Conservation (phyloP, 1,284 basidiomycete genomes). For the Tilletia walkeri region DNA sequence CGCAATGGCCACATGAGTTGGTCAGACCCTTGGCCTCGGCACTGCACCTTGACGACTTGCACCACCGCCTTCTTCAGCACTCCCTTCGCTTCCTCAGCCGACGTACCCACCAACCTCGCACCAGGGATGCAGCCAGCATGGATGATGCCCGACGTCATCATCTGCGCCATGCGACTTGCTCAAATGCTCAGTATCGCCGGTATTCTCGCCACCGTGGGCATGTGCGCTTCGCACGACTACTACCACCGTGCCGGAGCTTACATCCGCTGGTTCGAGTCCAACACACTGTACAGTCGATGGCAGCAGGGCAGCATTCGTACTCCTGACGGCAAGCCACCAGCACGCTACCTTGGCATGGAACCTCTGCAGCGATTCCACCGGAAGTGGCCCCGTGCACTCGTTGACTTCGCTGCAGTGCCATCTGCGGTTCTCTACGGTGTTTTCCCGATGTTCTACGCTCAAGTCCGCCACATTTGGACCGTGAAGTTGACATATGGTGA, state of each 20-base stretch:
- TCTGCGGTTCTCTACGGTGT: constrained; percentile 50
- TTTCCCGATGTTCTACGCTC: constrained; percentile 49
- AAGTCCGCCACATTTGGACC: constrained; percentile 52
- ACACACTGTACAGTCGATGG: constrained; percentile 19
- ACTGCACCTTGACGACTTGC: constrained; percentile 17
- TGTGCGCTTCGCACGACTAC: constrained; percentile 46
- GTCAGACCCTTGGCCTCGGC: constrained; percentile 12
- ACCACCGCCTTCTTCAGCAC: constrained; percentile 21
- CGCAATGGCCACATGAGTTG: constrained; percentile 22
- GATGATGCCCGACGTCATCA: constrained; percentile 39
- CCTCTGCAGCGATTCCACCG: constrained; percentile 19
- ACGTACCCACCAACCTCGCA: constrained; percentile 17
- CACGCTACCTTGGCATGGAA: constrained; percentile 36
- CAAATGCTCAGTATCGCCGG: constrained; percentile 32
- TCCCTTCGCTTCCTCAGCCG: constrained; percentile 21
- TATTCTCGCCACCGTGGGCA: constrained; percentile 35
- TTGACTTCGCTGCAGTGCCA: constrained; percentile 45
- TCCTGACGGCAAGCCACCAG: constrained; percentile 24
- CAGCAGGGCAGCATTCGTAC: constrained; percentile 18
- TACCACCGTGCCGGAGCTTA: constrained; percentile 47
- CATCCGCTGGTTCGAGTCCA: constrained; percentile 37
- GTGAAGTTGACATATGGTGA: constrained; percentile 45
- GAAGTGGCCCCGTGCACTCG: constrained; percentile 21
- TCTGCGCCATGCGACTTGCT: constrained; percentile 34
- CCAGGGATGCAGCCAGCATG: constrained; percentile 28